These are phyloP conservation scores for Triticum turgidum DNA, from an alignment of 176 grass and related monocot genomes.

Conservation along the genomic window DNA sequence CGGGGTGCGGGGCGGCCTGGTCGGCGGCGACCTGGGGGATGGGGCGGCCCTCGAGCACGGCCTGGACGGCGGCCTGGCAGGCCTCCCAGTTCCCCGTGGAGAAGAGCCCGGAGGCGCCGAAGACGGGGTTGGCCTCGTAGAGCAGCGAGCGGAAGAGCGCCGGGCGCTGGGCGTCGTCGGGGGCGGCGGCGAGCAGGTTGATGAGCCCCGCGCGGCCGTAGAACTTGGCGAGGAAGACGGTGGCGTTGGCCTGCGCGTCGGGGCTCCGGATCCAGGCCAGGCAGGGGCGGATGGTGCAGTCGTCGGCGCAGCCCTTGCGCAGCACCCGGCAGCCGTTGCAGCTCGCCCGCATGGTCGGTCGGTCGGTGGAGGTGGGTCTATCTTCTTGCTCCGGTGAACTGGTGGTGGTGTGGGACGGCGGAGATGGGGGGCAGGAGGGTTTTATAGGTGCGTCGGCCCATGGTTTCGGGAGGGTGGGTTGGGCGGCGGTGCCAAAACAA, in stretches of 20 bases:
- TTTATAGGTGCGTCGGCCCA: slow-evolving; percentile 30
- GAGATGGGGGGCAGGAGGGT: background rate
- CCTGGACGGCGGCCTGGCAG: slow-evolving; percentile 60
- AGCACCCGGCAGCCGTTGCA: slow-evolving; percentile 73
- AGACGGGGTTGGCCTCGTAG: slow-evolving; percentile 61
- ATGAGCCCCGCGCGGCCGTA: slow-evolving; percentile 71
- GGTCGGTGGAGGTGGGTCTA: too few species aligned
- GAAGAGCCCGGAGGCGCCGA: slow-evolving; percentile 56
- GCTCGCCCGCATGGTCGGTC: slow-evolving; percentile 50
- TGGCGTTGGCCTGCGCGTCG: slow-evolving; percentile 68
- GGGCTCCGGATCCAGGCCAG: slow-evolving; percentile 62
- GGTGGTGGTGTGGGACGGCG: too few species aligned
- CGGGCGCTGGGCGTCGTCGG: slow-evolving; percentile 34
- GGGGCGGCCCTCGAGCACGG: slow-evolving; percentile 55
- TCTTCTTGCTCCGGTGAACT: too few species aligned
- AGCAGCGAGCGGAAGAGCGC: slow-evolving; percentile 49
- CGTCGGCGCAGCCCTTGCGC: slow-evolving; percentile 61
- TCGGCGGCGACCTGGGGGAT: slow-evolving; percentile 33
- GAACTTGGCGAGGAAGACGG: slow-evolving; percentile 83
- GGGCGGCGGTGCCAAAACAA: slow-evolving; percentile 15
- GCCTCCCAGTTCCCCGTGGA: slow-evolving; percentile 56
- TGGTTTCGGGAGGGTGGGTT: slow-evolving; percentile 41
- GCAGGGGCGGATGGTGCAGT: slow-evolving; percentile 64
- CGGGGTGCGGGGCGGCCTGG: slow-evolving; percentile 23
- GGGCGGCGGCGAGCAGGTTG: slow-evolving; percentile 53